phyloP scores from a whole-genome alignment of 352 stramenopile genomes.

The Pythium monospermum region DNA sequence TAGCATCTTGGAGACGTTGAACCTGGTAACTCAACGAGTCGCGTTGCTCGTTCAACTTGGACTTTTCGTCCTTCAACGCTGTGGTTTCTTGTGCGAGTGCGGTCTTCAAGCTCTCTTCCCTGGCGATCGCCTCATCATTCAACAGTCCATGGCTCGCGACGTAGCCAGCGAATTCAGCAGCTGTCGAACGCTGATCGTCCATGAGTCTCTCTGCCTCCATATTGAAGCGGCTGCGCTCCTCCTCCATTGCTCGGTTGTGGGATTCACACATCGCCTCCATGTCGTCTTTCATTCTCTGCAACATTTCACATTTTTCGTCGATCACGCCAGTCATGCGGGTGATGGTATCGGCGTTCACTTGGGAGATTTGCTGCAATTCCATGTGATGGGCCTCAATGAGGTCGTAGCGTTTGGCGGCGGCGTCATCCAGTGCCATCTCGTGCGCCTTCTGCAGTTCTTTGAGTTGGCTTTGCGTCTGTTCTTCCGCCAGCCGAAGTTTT shows the following conservation, averaged over 20 bases:
- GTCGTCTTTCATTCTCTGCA: conserved; percentile 29
- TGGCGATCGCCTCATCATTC: conserved; percentile 9
- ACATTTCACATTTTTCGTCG: conserved; percentile 27
- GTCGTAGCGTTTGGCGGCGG: neutral
- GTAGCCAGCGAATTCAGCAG: conserved; percentile 1
- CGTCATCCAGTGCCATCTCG: neutral
- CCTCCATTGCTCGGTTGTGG: neutral
- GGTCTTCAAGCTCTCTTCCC: neutral
- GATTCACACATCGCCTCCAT: conserved; percentile 9
- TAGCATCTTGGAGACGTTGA: conserved; percentile 8
- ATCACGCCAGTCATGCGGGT: conserved; percentile 34
- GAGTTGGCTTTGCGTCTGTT: neutral
- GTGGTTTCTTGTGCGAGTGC: conserved; percentile 2
- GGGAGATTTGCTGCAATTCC: conserved; percentile 7
- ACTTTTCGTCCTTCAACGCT: neutral
- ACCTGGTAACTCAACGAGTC: conserved; percentile 14
- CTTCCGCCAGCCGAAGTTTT: neutral
- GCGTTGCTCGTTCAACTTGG: conserved; percentile 13
- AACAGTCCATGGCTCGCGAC: neutral
- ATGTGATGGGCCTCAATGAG: neutral
- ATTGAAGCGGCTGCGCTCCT: conserved; percentile 1
- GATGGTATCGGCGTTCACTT: conserved; percentile 20
- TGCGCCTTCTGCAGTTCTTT: neutral
- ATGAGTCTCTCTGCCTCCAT: neutral
- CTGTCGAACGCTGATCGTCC: neutral